Evolutionary conservation across 352 stramenopile genomes (phyloP), one percentile per base, ranked within the genome.

Genomic region (Thraustochytrium striatum): DNA sequence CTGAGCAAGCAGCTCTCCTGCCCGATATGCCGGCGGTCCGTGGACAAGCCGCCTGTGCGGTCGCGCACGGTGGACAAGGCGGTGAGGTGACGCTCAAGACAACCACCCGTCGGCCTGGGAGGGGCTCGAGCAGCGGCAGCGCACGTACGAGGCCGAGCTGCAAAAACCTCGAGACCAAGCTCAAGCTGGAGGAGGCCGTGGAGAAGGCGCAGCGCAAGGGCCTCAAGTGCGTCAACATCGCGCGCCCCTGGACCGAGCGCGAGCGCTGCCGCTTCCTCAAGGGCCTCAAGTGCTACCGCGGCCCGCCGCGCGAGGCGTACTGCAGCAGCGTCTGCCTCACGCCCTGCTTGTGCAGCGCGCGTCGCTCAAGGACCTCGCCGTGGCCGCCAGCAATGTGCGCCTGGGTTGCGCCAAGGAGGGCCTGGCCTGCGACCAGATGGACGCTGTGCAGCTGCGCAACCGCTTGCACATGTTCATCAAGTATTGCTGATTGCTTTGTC

Each of bases 51-150:
- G 2, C 65, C 65, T 3, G 30, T 38, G 35, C 65, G 65, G 28
- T 75, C 65, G 28, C 65, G 52, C 32, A 30, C 65, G 0, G 61
- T 75, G 44, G 65, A 75, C 36, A 75, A 75, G 65, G 52, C 50
- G 28, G 65, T 75, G 39, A 16, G 16, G 7, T 75, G 0, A 32
- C 65, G 13, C 36, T 75, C 3, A 39, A 75, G 11, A 44, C 59
- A 13, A 25, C 16, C 44, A 61, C 19, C 7, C 16, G 7, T 39
- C 43, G 35, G 65, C 65, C 3, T 25, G 43, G 3, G 52, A 72
- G 30, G 65, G n/a, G 16, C 43, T 75, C 5, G 41, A 68, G 25
- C 41, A 75, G 35, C 44, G 65, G 7, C 16, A 39, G 8, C 11
- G 3, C 0, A 43, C 65, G 50, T 75, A 62, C 50, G 65, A 70